phyloP scores from a whole-genome alignment of 331 rosid genomes.

The Phaseolus coccineus region DNA sequence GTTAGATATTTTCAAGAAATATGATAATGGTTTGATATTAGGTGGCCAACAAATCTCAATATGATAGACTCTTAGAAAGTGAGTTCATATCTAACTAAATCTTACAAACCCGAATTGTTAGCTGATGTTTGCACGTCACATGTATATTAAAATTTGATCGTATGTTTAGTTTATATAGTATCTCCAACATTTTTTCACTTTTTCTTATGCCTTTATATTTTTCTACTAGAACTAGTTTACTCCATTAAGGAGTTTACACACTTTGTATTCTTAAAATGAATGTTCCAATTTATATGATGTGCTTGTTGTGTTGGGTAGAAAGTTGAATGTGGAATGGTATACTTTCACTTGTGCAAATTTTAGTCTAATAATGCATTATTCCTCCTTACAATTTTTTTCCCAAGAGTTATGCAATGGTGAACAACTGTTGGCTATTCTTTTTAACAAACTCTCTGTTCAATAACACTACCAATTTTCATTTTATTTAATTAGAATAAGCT shows the following conservation, averaged over 20 bases:
- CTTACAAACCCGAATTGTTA: too few species aligned
- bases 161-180: too few species aligned
- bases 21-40: too few species aligned
- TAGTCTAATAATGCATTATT: neutral
- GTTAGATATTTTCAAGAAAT: too few species aligned
- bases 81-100: too few species aligned
- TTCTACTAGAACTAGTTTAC: neutral
- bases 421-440: constrained; percentile 15
- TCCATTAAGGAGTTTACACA: neutral
- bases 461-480: neutral
- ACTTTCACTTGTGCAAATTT: constrained; percentile 11
- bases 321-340: neutral
- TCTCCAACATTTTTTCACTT: neutral
- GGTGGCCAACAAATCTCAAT: too few species aligned
- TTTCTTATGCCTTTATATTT: neutral
- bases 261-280: neutral
- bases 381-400: constrained; percentile 11
- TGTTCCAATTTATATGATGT: neutral
- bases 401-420: neutral
- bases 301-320: neutral
- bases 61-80: too few species aligned
- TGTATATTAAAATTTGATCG: too few species aligned
- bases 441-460: neutral
- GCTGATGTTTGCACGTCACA: too few species aligned
- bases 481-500: neutral